Base-by-base conservation (phyloP, 1,284 basidiomycete genomes). In the Ustilago xerochloae region DNA sequence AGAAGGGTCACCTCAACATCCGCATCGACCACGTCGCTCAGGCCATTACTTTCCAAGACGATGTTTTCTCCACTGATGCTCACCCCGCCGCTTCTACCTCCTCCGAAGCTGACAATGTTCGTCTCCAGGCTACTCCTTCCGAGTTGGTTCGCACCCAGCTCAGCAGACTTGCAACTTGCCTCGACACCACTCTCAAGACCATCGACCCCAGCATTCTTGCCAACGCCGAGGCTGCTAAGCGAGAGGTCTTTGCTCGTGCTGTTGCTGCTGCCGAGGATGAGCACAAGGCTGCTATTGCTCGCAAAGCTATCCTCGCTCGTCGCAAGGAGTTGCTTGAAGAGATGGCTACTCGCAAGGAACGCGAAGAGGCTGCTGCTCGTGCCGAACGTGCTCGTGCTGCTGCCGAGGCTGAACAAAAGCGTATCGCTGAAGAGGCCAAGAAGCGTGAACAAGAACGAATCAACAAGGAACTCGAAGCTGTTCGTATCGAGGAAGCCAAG, bases 1-100 rank as follows among this genome's bases (percentile, higher is more conserved):
- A 92, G 67, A 90, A 91, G 15, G 93, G 94, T 43, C 94, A 97
- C 85, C 89, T 98, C 63, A 89, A 88, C 81, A 91, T 97, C 67
- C 90, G 91, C 20, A 90, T 98, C 50, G 94, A 99, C 86, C 97
- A 99, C 85, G 90, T 91, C 45, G 89, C 89, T 10, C 92, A 93
- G 38, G 91, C 90, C 70, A 91, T 99, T 85, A 88, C 90, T 13
- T 99, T 99, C 85, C 88, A 91, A 55, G 92, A 95, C 78, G 91
- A 93, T 43, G 75, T 83, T 41, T 84, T 83, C 65, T 70, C 72
- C 24, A 77, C 82, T 39, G 75, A 82, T 22, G 51, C 65, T 22
- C 82, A 84, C 65, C 82, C 82, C 3, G 63, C 76, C 15, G 75
- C 77, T 24, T 68, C 67, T 43, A 62, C 69, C 32, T 65, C 74